phyloP scores from a whole-genome alignment of 768 basidiomycete species.

The Mrakia frigida region DNA sequence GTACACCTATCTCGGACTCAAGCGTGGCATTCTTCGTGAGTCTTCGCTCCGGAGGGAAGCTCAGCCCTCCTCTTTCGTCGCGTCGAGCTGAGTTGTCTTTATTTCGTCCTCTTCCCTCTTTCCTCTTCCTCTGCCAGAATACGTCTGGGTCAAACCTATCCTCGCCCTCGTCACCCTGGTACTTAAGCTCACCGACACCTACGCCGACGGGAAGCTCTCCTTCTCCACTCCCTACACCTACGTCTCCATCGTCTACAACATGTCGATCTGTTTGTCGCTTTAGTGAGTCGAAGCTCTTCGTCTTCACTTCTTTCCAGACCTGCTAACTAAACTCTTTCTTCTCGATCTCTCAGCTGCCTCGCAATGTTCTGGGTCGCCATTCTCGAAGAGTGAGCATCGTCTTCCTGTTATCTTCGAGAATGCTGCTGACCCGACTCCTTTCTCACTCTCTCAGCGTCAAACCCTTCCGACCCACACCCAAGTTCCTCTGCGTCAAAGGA shows the following conservation, averaged over 20 bases:
- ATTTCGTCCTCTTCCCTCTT: not conserved
- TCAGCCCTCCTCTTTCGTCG: not conserved
- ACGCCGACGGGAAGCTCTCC: slow-evolving; percentile 81
- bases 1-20: slow-evolving; percentile 85
- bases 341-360: slow-evolving; percentile 54
- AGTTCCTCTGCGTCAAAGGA: slow-evolving; percentile 97
- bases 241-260: slow-evolving; percentile 63
- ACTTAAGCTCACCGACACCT: slow-evolving; percentile 78
- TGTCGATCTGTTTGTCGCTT: slow-evolving; percentile 45
- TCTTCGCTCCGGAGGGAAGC: slow-evolving; percentile 17
- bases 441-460: slow-evolving; percentile 25
- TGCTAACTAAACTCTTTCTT: not conserved
- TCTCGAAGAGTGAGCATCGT: slow-evolving; percentile 54
- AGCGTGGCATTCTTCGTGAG: slow-evolving; percentile 89
- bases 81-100: too few relatives aligned
- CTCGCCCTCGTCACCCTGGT: slow-evolving; percentile 77
- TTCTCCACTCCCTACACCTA: slow-evolving; percentile 86
- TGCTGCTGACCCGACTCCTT: not conserved
- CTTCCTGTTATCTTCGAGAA: slow-evolving; percentile 10
- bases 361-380: slow-evolving; percentile 97
- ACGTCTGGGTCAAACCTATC: slow-evolving; percentile 91
- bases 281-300: slow-evolving; percentile 53
- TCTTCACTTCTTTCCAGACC: not conserved
- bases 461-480: slow-evolving; percentile 68
- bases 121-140: slow-evolving; percentile 56